Evolutionary conservation across 1,284 basidiomycete species (phyloP).

Genomic region (Filobasidium uniguttulatum): DNA sequence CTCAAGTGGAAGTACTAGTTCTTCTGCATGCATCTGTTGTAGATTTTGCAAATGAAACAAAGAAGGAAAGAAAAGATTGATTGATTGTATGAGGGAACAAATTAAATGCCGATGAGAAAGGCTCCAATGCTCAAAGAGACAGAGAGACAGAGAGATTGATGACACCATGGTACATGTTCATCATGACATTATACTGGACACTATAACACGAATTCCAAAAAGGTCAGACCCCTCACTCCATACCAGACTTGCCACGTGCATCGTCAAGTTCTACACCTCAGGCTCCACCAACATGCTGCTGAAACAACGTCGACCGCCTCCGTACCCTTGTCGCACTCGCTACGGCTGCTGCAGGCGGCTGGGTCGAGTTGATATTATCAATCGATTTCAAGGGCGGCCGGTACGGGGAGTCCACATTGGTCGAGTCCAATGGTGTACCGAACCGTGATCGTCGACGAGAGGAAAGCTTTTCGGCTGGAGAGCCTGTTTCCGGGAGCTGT

Average conservation of each 20-base stretch:
- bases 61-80: too few species aligned
- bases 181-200: too few species aligned
- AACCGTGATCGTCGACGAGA: not conserved
- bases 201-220: too few species aligned
- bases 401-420: not conserved
- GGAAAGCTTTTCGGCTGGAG: conserved; percentile 1
- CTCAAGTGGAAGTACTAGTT: conserved; percentile 6
- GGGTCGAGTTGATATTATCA: not conserved
- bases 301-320: not conserved
- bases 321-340: not conserved
- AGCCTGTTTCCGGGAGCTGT: too few species aligned
- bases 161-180: too few species aligned
- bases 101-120: too few species aligned
- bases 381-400: not conserved
- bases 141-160: too few species aligned
- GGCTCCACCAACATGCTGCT: not conserved
- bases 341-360: not conserved
- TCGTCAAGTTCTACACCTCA: not conserved
- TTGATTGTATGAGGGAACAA: too few species aligned
- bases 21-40: too few species aligned
- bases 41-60: too few species aligned
- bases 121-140: too few species aligned
- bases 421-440: not conserved
- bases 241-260: not conserved
- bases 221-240: too few species aligned